Conservation (phyloP, 768 basidiomycete genomes). For the Lactarius pseudohatsudake region DNA sequence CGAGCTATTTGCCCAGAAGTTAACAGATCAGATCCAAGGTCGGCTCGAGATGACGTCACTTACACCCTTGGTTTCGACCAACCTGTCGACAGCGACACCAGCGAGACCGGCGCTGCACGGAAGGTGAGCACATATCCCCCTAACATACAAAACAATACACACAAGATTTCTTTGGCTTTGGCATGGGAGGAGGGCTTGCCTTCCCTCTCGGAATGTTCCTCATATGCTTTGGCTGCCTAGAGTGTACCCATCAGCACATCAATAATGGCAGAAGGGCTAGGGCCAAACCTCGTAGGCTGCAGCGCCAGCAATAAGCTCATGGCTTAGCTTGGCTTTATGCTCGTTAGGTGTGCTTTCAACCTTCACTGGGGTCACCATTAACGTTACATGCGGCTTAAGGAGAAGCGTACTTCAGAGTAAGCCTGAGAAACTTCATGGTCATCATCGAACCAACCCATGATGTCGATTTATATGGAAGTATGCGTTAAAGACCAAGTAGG, state of each 20-base stretch:
- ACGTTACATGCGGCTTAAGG: background rate
- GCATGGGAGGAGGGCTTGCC: constrained; percentile 53
- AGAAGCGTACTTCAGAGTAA: background rate
- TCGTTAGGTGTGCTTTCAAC: too few species aligned
- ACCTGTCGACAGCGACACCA: constrained; percentile 52
- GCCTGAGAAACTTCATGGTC: too few species aligned
- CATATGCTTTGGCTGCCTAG: constrained; percentile 63
- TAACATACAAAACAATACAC: constrained; percentile 10
- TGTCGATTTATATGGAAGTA: background rate
- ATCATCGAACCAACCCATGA: constrained; percentile 16
- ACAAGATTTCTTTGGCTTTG: constrained; percentile 58
- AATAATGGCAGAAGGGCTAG: background rate
- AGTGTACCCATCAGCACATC: constrained; percentile 29
- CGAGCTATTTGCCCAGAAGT: constrained; percentile 36
- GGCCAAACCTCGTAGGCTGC: constrained; percentile 56
- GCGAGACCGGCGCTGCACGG: constrained; percentile 50
- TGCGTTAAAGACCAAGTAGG: background rate
- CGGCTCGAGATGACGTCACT: constrained; percentile 19
- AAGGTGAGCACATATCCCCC: constrained; percentile 10
- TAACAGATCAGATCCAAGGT: background rate
- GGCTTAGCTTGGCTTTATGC: constrained; percentile 51
- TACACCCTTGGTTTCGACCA: constrained; percentile 60
- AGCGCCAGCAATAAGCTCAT: constrained; percentile 67
- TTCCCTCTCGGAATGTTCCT: constrained; percentile 49
- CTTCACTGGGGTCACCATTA: background rate